Conservation (phyloP, 2,329 filamentous ascomycete species). For the Lasiodiplodia sp. region DNA sequence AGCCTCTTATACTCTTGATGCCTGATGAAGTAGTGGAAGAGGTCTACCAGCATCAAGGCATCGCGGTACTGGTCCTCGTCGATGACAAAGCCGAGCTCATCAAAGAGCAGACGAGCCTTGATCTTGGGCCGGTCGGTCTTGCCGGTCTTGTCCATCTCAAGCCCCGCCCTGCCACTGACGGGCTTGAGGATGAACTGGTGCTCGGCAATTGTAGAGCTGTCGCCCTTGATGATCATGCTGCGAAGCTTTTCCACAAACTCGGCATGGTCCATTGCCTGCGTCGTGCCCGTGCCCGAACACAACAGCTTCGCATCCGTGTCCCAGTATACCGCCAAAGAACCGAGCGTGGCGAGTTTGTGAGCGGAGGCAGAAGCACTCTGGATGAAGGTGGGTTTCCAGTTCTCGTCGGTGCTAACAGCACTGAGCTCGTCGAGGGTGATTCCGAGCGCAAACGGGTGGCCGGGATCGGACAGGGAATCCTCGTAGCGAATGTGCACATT, state of each 20-base stretch:
- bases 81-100: slow-evolving; percentile 96
- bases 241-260: slow-evolving; percentile 81
- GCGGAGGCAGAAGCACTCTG: slow-evolving; percentile 83
- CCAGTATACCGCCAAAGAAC: slow-evolving; percentile 94
- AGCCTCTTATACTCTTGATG: slow-evolving; percentile 97
- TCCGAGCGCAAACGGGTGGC: slow-evolving; percentile 92
- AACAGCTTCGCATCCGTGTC: slow-evolving; percentile 90
- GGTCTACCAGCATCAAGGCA: slow-evolving; percentile 94
- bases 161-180: slow-evolving; percentile 91
- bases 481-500: slow-evolving; percentile 99
- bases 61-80: slow-evolving; percentile 98
- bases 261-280: slow-evolving; percentile 70
- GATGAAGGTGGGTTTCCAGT: slow-evolving; percentile 97
- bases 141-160: slow-evolving; percentile 94
- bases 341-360: slow-evolving; percentile 91
- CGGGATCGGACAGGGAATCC: slow-evolving; percentile 92
- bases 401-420: slow-evolving; percentile 90
- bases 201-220: slow-evolving; percentile 62
- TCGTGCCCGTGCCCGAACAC: slow-evolving; percentile 77
- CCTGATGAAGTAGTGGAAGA: slow-evolving; percentile 97
- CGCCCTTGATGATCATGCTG: slow-evolving; percentile 77
- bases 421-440: slow-evolving; percentile 95
- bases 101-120: slow-evolving; percentile 90
- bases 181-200: slow-evolving; percentile 97
- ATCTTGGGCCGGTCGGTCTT: slow-evolving; percentile 80